These are phyloP conservation scores for Hysterium pulicare DNA, from an alignment of 2,329 filamentous ascomycete species.

Conservation along the genomic window DNA sequence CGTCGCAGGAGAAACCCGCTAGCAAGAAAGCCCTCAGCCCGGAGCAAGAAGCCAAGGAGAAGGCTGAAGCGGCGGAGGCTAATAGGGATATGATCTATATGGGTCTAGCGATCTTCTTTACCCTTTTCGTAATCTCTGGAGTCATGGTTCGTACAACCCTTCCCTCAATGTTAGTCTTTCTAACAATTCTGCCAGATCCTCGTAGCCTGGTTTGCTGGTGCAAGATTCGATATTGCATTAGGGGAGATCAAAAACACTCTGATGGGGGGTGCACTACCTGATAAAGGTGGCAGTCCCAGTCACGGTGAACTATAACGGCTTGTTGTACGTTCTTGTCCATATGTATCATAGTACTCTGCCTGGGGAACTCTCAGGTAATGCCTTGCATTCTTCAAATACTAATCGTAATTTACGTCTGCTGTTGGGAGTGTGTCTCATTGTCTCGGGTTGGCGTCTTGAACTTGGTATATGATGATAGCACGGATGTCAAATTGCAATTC, in stretches of 20 bases:
- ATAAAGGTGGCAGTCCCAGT: slow-evolving; percentile 10
- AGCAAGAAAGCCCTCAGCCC: slow-evolving; percentile 33
- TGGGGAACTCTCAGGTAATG: too few relatives aligned
- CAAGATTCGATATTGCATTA: slow-evolving; percentile 72
- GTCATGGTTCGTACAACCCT: slow-evolving; percentile 66
- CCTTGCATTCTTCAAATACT: too few relatives aligned
- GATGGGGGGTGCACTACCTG: slow-evolving; percentile 16
- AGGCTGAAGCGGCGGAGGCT: slow-evolving; percentile 51
- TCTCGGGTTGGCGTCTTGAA: neutral
- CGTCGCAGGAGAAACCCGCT: slow-evolving; percentile 68
- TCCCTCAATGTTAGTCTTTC: slow-evolving; percentile 2
- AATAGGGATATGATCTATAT: slow-evolving; percentile 61
- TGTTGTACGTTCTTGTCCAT: neutral
- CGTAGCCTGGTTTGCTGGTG: slow-evolving; percentile 74
- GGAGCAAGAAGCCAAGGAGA: slow-evolving; percentile 56
- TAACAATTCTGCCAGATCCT: slow-evolving; percentile 57
- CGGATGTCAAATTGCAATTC: slow-evolving; percentile 99
- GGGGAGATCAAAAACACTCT: slow-evolving; percentile 52
- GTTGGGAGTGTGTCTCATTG: neutral
- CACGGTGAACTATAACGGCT: slow-evolving; percentile 35
- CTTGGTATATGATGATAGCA: slow-evolving; percentile 59
- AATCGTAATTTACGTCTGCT: too few relatives aligned
- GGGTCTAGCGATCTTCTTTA: slow-evolving; percentile 61
- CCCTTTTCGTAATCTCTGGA: slow-evolving; percentile 67
- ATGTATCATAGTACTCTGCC: neutral